Evolutionary conservation across 495 filamentous ascomycete species (phyloP).

Genomic region (Hyaloscypha hepaticicola): DNA sequence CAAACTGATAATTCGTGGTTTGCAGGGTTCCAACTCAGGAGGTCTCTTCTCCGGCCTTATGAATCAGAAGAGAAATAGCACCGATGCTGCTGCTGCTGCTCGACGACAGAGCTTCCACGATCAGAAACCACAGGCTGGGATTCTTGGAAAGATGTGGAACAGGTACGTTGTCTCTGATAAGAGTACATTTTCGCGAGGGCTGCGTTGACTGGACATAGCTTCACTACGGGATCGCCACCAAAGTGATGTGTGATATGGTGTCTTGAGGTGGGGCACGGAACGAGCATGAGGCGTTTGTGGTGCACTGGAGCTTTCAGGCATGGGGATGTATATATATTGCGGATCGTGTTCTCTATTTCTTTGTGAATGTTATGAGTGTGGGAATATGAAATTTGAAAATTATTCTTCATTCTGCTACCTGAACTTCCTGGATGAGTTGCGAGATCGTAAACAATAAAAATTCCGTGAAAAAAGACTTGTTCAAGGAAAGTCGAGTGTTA

Average conservation of each 20-base stretch:
- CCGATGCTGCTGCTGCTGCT: conserved; percentile 39
- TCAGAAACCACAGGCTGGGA: conserved; percentile 43
- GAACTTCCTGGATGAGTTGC: background rate
- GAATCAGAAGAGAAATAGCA: conserved; percentile 50
- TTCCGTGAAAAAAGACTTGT: background rate
- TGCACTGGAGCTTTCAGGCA: background rate
- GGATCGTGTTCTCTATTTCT: background rate
- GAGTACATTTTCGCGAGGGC: background rate
- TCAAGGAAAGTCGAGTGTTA: background rate
- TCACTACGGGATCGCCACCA: conserved; percentile 11
- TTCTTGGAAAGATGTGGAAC: conserved; percentile 55
- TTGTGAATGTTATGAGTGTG: background rate
- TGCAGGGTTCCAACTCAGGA: conserved; percentile 30
- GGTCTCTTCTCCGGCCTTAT: conserved; percentile 49
- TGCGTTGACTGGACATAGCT: conserved; percentile 7
- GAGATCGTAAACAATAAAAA: background rate
- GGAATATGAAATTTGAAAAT: background rate
- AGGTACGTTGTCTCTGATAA: conserved; percentile 35
- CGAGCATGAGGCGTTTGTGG: background rate
- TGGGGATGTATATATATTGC: background rate
- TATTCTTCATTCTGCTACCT: background rate
- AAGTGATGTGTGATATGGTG: conserved; percentile 4
- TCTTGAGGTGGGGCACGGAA: background rate
- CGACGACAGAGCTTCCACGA: conserved; percentile 51
- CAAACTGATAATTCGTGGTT: background rate